Percentiles rank a stretch among this genome's conserved stretches.
These are phyloP conservation scores for Eruca vesicaria DNA, from an alignment of 441 rosid species.

Conservation along the genomic window DNA sequence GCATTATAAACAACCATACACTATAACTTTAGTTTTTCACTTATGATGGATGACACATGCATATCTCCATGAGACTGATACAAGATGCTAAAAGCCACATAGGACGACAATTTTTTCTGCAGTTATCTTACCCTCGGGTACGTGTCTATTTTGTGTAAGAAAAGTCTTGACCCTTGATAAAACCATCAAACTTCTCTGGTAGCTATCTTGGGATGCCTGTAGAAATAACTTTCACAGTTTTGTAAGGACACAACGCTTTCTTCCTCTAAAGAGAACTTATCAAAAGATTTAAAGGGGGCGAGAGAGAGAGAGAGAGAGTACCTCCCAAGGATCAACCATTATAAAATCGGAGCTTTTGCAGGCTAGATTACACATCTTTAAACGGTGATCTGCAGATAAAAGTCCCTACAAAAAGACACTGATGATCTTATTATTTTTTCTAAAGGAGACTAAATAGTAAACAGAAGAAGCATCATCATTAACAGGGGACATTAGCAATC, in stretches of 20 bases:
- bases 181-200: slow-evolving; percentile 64
- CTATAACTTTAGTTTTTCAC: background rate
- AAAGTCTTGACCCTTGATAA: slow-evolving; percentile 61
- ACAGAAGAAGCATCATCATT: background rate
- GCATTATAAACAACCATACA: slow-evolving; percentile 22
- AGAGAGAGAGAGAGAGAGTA: slow-evolving; percentile 6
- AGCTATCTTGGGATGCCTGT: slow-evolving; percentile 73
- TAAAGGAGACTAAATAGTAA: background rate
- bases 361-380: slow-evolving; percentile 69
- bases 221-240: slow-evolving; percentile 18
- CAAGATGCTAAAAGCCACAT: background rate
- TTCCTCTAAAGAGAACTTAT: background rate
- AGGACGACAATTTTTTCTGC: background rate
- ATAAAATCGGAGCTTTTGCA: slow-evolving; percentile 75
- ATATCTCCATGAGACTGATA: background rate
- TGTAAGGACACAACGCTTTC: background rate
- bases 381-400: slow-evolving; percentile 64
- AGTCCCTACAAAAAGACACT: slow-evolving; percentile 57
- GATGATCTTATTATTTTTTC: slow-evolving; percentile 5
- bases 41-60: background rate
- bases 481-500: background rate
- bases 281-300: background rate
- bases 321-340: slow-evolving; percentile 99
- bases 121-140: slow-evolving; percentile 48
- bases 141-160: slow-evolving; percentile 33